Conservation (phyloP, 2,329 filamentous ascomycete species). For the Fusarium redolens region DNA sequence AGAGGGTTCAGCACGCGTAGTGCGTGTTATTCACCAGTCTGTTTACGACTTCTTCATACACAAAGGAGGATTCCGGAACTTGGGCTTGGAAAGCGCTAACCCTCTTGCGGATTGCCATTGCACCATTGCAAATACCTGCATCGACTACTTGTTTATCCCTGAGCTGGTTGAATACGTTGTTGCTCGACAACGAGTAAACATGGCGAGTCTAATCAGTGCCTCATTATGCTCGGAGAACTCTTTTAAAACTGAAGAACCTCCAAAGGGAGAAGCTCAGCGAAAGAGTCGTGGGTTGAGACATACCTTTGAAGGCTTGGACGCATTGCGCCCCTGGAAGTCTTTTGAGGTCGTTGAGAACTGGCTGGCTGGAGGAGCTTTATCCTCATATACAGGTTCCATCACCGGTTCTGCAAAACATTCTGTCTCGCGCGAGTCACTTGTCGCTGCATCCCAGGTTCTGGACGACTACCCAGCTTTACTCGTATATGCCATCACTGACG, state of each 20-base stretch:
- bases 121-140: conserved; percentile 6
- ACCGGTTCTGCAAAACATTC: background rate
- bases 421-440: background rate
- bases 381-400: background rate
- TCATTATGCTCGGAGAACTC: background rate
- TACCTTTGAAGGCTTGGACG: background rate
- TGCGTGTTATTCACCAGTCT: conserved; percentile 24
- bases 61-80: background rate
- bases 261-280: background rate
- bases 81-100: background rate
- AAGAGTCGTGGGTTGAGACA: background rate
- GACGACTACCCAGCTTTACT: background rate
- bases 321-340: background rate
- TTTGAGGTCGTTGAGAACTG: background rate
- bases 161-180: conserved; percentile 11
- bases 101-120: background rate
- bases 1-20: conserved; percentile 8
- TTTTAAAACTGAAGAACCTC: background rate
- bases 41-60: conserved; percentile 19
- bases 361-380: background rate
- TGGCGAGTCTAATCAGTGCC: background rate
- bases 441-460: background rate
- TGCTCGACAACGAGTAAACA: background rate
- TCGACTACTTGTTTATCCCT: conserved; percentile 15
- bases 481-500: background rate